These are phyloP conservation scores for Hylodesmum podocarpum DNA, from an alignment of 306 rosid genomes.

Conservation along the genomic window DNA sequence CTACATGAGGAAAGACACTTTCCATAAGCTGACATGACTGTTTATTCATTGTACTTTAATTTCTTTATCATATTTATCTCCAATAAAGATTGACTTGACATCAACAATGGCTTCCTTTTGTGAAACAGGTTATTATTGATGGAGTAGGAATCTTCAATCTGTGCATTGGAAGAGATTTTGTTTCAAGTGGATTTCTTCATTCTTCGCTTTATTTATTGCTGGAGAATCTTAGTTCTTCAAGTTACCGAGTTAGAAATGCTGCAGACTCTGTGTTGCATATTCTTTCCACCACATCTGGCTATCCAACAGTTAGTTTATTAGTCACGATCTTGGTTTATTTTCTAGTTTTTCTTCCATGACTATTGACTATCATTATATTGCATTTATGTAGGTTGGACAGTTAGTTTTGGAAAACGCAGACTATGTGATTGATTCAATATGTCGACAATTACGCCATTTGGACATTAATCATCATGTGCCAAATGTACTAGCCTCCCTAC, in stretches of 20 bases:
- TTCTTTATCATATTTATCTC: constrained; percentile 23
- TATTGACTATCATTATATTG: constrained; percentile 5
- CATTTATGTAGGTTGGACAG: constrained; percentile 68
- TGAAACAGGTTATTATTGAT: constrained; percentile 83
- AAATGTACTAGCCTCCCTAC: constrained; percentile 82
- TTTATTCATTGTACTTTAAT: constrained; percentile 28
- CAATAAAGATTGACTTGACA: constrained; percentile 19
- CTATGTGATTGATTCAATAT: constrained; percentile 89
- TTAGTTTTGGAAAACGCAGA: constrained; percentile 87
- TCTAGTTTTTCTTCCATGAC: constrained; percentile 6
- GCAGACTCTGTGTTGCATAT: constrained; percentile 70
- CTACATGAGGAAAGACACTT: constrained; percentile 72
- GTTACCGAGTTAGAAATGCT: constrained; percentile 67
- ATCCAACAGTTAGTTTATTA: constrained; percentile 57
- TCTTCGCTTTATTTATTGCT: constrained; percentile 87
- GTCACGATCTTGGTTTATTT: background rate
- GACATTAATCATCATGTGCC: constrained; percentile 83
- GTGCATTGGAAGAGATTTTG: constrained; percentile 79
- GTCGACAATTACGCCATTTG: constrained; percentile 86
- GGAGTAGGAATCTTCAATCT: constrained; percentile 81
- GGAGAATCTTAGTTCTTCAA: constrained; percentile 81
- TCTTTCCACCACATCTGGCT: constrained; percentile 64
- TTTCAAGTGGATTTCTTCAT: constrained; percentile 86
- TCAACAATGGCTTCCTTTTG: constrained; percentile 36
- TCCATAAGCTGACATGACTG: constrained; percentile 29